Percentiles rank a stretch among this genome's conserved stretches.
phyloP scores from a whole-genome alignment of 2,329 filamentous ascomycete species.

The Epichloe uncinata region DNA sequence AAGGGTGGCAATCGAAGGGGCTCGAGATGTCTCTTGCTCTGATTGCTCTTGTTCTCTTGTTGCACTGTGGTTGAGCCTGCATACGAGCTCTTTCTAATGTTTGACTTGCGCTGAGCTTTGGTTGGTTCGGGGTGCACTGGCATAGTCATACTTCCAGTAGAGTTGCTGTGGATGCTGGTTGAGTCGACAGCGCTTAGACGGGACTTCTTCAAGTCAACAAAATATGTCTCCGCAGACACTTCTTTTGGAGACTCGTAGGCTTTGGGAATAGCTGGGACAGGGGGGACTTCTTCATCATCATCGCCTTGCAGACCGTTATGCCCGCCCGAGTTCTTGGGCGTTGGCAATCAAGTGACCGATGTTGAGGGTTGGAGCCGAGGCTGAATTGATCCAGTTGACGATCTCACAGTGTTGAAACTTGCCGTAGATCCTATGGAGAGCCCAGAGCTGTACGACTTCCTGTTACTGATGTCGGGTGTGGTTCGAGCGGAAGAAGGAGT shows the following conservation, averaged over 20 bases:
- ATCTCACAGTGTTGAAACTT: conserved; percentile 69
- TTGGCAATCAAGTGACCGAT: conserved; percentile 68
- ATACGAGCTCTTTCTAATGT: conserved; percentile 29
- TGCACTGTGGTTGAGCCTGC: conserved; percentile 26
- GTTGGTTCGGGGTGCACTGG: conserved; percentile 31
- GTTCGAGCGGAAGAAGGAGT: conserved; percentile 82
- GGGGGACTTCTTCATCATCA: conserved; percentile 82
- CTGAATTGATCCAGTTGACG: conserved; percentile 59
- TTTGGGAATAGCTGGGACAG: conserved; percentile 93
- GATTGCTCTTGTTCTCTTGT: conserved; percentile 34
- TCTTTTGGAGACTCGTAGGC: conserved; percentile 89
- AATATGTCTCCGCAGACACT: conserved; percentile 51
- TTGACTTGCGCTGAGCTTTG: conserved; percentile 35
- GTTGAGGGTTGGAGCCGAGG: conserved; percentile 51
- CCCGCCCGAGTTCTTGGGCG: conserved; percentile 52
- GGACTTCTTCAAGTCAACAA: conserved; percentile 55
- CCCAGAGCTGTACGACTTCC: conserved; percentile 79
- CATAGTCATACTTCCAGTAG: conserved; percentile 40
- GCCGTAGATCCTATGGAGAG: conserved; percentile 64
- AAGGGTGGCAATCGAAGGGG: conserved; percentile 78
- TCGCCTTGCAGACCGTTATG: conserved; percentile 49
- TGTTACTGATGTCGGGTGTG: conserved; percentile 67
- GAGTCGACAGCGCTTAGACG: conserved; percentile 47
- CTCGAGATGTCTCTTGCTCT: conserved; percentile 59
- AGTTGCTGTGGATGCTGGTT: conserved; percentile 39